Evolutionary conservation across 2,329 filamentous ascomycete species (phyloP), one percentile per base, ranked within the genome.

Genomic region (Endocalyx cinctus): DNA sequence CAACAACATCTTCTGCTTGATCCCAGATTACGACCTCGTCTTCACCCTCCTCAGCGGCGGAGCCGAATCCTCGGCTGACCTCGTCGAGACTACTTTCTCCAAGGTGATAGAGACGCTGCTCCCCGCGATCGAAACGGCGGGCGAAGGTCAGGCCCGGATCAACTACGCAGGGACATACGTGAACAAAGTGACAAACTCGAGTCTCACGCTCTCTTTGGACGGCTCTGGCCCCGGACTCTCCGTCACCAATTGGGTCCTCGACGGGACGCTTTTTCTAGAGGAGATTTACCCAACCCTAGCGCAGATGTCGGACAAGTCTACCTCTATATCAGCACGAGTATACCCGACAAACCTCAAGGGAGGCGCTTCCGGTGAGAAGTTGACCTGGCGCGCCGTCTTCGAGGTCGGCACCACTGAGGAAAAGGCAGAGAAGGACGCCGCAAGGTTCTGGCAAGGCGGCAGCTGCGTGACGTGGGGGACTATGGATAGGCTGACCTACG

Each of bases 81-180:
- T 42, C 6, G 41, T 52, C 12, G 44, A 54, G 27, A 18, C 34
- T 13, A 27, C 38, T 10, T 42, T 51, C 4, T 43, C 52, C 1
- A 49, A 50, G 11, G 36, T 67, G 2, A 33, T 67, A 8, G 41
- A 55, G 22, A 38, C 38, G 0, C 41, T 72, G 0, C 35, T 70
- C 1, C 64, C 64, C 0, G 65, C 60, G 1, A 37, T 72, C 6
- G 67, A 72, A 25, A 46, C 57, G 15, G 66, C 64, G 2, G 57
- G 64, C 6, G 59, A 60, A 12, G 48, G 54, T 5, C 56, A 69
- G 27, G 57, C 60, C 0, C 31, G 31, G 10, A 17, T 37, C 4
- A 41, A 36, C 0, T 60, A 60, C 35, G 57, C 44, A 0, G 67
- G 67, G 17, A 59, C 51, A 0, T 72, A 67, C 37, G 33, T 34